A percentile compares a stretch with the other conserved stretches of the same genome.
phyloP scores from a whole-genome alignment of 306 rosid genomes.

The Alnus rubra region DNA sequence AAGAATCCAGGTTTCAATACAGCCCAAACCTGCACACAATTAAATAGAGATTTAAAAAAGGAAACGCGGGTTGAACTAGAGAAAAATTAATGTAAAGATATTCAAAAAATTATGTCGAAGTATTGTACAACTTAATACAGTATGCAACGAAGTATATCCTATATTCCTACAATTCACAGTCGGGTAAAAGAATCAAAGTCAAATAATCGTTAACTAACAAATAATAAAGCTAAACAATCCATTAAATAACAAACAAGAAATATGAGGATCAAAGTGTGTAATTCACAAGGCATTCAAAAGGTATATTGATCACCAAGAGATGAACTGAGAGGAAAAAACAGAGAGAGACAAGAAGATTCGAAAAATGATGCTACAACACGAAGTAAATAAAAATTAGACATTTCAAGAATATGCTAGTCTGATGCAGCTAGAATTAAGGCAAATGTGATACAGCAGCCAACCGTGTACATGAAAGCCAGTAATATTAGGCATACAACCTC shows the following conservation, averaged over 20 bases:
- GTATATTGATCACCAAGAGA: not conserved
- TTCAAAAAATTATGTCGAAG: not conserved
- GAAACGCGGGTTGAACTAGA: constrained; percentile 6
- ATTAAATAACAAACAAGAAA: not conserved
- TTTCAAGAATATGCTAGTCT: not conserved
- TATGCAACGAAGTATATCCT: not conserved
- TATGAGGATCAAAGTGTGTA: not conserved
- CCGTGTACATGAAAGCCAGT: not conserved
- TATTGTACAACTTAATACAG: constrained; percentile 17
- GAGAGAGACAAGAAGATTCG: not conserved
- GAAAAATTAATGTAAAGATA: constrained; percentile 2
- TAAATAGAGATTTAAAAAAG: constrained; percentile 27
- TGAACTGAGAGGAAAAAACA: not conserved
- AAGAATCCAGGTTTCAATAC: constrained; percentile 95
- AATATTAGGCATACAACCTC: not conserved
- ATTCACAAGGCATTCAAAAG: not conserved
- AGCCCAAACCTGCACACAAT: constrained; percentile 82
- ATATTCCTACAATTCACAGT: constrained; percentile 15
- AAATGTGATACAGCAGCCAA: not conserved
- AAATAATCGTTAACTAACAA: not conserved
- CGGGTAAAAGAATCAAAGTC: constrained; percentile 7
- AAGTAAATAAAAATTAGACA: not conserved
- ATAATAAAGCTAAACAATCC: not conserved
- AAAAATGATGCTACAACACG: not conserved
- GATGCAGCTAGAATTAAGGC: not conserved